Evolutionary conservation across 2,329 filamentous ascomycete genomes (phyloP).

Genomic region (Xylariaceae sp.): DNA sequence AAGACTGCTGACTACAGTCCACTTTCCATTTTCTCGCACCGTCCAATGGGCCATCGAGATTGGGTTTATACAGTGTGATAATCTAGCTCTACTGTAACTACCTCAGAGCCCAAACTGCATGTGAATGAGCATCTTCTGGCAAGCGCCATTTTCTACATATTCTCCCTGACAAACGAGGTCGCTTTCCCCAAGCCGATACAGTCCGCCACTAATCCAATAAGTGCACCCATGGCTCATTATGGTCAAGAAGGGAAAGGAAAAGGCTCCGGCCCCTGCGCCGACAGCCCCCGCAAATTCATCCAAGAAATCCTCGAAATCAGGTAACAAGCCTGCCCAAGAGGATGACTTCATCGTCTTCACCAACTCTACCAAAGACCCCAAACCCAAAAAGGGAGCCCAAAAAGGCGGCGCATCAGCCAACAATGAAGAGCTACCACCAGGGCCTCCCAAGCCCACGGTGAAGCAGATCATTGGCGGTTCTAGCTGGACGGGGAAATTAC

Average conservation of each 20-base stretch:
- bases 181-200: neutral
- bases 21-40: no score
- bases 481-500: slow-evolving; percentile 96
- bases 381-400: slow-evolving; percentile 39
- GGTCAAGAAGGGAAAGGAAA: slow-evolving; percentile 53
- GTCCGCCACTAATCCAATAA: neutral
- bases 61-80: no score
- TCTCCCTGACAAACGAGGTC: slow-evolving; percentile 9
- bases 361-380: slow-evolving; percentile 54
- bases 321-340: slow-evolving; percentile 33
- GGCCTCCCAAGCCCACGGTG: slow-evolving; percentile 57
- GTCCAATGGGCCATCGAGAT: no score
- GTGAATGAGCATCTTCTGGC: slow-evolving; percentile 2
- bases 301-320: slow-evolving; percentile 33
- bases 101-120: no score
- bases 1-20: no score
- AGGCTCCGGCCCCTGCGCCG: slow-evolving; percentile 38
- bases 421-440: slow-evolving; percentile 33
- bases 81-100: no score
- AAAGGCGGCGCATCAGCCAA: slow-evolving; percentile 21
- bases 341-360: slow-evolving; percentile 54
- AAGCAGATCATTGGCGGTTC: slow-evolving; percentile 87
- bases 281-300: slow-evolving; percentile 27
- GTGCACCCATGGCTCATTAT: slow-evolving; percentile 33
- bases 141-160: slow-evolving; percentile 9